Percentiles rank a stretch among this genome's conserved stretches.
These are phyloP conservation scores for Ustilago sp. DNA, from an alignment of 1,284 basidiomycete species.

Conservation along the genomic window DNA sequence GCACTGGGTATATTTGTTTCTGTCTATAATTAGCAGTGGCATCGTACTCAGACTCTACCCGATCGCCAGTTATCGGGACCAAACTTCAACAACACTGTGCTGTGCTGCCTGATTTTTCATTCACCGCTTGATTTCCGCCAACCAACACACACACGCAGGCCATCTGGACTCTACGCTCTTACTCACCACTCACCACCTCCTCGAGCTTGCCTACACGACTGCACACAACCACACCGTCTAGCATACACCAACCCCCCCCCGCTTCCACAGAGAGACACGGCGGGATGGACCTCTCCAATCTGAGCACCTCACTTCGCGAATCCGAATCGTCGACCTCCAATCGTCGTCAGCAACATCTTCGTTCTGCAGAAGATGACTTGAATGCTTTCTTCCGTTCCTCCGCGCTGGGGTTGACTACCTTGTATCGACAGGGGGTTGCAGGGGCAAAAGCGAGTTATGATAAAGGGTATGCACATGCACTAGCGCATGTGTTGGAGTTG, in stretches of 20 bases:
- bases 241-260: too few species aligned
- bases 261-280: neutral
- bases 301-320: conserved; percentile 35
- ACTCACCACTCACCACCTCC: neutral
- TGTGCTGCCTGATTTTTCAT: neutral
- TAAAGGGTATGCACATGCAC: conserved; percentile 46
- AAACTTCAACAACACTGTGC: too few species aligned
- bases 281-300: conserved; percentile 44
- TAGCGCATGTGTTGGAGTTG: conserved; percentile 51
- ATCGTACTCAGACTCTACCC: too few species aligned
- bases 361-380: conserved; percentile 38
- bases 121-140: neutral
- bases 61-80: too few species aligned
- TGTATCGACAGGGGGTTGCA: conserved; percentile 43
- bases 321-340: conserved; percentile 25
- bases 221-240: too few species aligned
- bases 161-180: neutral
- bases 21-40: too few species aligned
- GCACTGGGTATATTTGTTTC: too few species aligned
- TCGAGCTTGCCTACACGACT: too few species aligned
- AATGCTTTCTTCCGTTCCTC: conserved; percentile 41
- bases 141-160: neutral
- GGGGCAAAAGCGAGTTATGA: conserved; percentile 38
- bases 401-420: conserved; percentile 42
- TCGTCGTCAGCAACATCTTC: conserved; percentile 31